Base-by-base conservation (phyloP, 2,329 filamentous ascomycete species). In the Fusarium napiforme region DNA sequence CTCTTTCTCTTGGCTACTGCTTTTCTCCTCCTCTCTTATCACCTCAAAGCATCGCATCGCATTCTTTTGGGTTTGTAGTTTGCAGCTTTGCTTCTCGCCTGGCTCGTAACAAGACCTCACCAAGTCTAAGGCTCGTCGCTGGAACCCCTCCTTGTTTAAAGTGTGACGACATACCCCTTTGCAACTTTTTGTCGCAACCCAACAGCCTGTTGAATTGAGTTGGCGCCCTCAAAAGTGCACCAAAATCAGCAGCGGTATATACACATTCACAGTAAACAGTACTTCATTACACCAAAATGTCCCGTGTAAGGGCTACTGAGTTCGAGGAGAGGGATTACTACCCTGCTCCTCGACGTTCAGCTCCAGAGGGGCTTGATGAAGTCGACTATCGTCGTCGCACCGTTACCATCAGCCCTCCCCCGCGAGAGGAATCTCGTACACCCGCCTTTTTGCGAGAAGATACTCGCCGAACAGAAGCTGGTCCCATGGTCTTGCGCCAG, bases 391-490 rank as follows among this genome's bases (percentile, higher is more conserved):
- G 77, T 62, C 77, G 77, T 42, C 74, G 77, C 36, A 78, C 73
- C 28, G 77, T 83, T 62, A 82, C 83, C 46, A 81, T 86, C 55
- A 83, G 82, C 60, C 80, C 86, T 43, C 83, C 83, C 37, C 81
- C 83, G 26, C 83, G 85, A 49, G 85, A 86, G 61, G 84, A 85
- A n/a, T 79, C 82, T 47, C 84, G 85, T 46, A 82, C 85, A 46
- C 87, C 86, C 6, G 81, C 84, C 59, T 89, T 89, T 75, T 79
- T 90, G 65, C 85, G 87, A 56, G 85, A 88, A 5, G 87, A 88
- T 45, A 79, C 72, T 34, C 83, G 86, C 62, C 85, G 85, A 19
- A 66, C 79, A 32, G 87, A 89, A 65, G 80, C 84, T 32, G 87
- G 87, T 7, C 83, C 85, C 42, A 79, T 90, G 76, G 88, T 90